Percentiles rank a stretch among this genome's conserved stretches.
These are phyloP conservation scores for Ogataea trehaloabstinens DNA, from an alignment of 805 yeast species.

Conservation along the genomic window DNA sequence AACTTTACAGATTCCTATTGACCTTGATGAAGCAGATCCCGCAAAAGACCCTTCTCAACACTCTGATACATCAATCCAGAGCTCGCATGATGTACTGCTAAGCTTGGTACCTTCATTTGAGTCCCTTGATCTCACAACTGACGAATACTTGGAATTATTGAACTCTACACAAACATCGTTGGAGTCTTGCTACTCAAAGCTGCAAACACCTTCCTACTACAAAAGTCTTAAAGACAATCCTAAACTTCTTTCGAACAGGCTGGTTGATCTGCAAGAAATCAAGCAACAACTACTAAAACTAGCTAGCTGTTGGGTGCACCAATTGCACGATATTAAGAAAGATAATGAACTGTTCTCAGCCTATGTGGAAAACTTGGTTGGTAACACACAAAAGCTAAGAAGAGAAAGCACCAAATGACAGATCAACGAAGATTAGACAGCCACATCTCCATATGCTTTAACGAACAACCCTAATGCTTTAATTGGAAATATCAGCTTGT, in stretches of 20 bases:
- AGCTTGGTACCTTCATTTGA: slow-evolving; percentile 34
- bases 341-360: slow-evolving; percentile 80
- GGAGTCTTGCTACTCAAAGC: slow-evolving; percentile 18
- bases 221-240: slow-evolving; percentile 14
- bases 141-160: slow-evolving; percentile 26
- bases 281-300: slow-evolving; percentile 34
- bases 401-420: slow-evolving; percentile 32
- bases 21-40: slow-evolving; percentile 53
- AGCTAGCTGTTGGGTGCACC: slow-evolving; percentile 47
- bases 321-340: slow-evolving; percentile 45
- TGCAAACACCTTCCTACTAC: slow-evolving; percentile 28
- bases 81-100: slow-evolving; percentile 11
- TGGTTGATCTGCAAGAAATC: slow-evolving; percentile 36
- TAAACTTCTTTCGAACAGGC: slow-evolving; percentile 38
- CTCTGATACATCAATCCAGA: neutral
- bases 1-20: slow-evolving; percentile 70
- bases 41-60: slow-evolving; percentile 3
- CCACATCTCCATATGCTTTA: slow-evolving; percentile 24
- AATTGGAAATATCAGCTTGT: slow-evolving; percentile 83
- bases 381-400: slow-evolving; percentile 80
- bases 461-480: slow-evolving; percentile 82
- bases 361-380: slow-evolving; percentile 86
- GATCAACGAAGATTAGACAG: neutral
- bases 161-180: slow-evolving; percentile 22
- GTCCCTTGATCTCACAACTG: slow-evolving; percentile 30